Percentiles rank a stretch among this genome's conserved stretches.
Conservation (phyloP, 1,284 basidiomycete species). For the Coniferiporia weirii region DNA sequence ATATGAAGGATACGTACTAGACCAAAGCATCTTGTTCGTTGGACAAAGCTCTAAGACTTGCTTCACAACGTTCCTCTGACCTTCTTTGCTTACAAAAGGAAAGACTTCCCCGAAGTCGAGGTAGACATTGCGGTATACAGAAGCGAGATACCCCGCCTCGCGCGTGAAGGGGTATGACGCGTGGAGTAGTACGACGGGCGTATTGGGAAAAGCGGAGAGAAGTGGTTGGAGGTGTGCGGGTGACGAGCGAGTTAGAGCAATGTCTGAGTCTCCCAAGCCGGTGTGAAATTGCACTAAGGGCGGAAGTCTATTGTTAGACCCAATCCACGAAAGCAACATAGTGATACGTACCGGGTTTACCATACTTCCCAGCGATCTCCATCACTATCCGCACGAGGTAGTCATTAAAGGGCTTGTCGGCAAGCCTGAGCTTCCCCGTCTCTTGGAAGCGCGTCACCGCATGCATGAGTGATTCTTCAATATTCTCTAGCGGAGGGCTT, state of each 20-base stretch:
- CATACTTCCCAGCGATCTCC: slow-evolving; percentile 41
- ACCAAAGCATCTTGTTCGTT: slow-evolving; percentile 75
- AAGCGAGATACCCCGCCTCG: slow-evolving; percentile 68
- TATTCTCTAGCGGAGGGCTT: slow-evolving; percentile 22
- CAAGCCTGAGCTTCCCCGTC: slow-evolving; percentile 43
- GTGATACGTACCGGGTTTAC: slow-evolving; percentile 49
- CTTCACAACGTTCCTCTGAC: slow-evolving; percentile 52
- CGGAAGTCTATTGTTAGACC: neutral
- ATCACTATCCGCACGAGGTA: slow-evolving; percentile 53
- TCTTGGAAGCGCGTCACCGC: slow-evolving; percentile 29
- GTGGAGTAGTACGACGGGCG: slow-evolving; percentile 64
- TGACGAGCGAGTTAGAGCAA: slow-evolving; percentile 51
- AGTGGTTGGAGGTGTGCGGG: slow-evolving; percentile 63
- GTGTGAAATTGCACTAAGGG: slow-evolving; percentile 73
- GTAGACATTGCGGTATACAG: slow-evolving; percentile 67
- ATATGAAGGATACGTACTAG: slow-evolving; percentile 43
- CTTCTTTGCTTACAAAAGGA: slow-evolving; percentile 56
- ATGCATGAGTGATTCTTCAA: slow-evolving; percentile 28
- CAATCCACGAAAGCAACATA: slow-evolving; percentile 1
- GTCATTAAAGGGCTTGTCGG: slow-evolving; percentile 61
- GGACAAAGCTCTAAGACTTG: slow-evolving; percentile 67
- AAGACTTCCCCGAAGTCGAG: slow-evolving; percentile 80
- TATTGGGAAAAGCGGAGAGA: slow-evolving; percentile 55
- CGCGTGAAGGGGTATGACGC: slow-evolving; percentile 68
- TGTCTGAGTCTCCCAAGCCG: slow-evolving; percentile 70